Evolutionary conservation across 108 stramenopile genomes (phyloP), one percentile per base, ranked within the genome.

Genomic region (Nitzschia putrida): DNA sequence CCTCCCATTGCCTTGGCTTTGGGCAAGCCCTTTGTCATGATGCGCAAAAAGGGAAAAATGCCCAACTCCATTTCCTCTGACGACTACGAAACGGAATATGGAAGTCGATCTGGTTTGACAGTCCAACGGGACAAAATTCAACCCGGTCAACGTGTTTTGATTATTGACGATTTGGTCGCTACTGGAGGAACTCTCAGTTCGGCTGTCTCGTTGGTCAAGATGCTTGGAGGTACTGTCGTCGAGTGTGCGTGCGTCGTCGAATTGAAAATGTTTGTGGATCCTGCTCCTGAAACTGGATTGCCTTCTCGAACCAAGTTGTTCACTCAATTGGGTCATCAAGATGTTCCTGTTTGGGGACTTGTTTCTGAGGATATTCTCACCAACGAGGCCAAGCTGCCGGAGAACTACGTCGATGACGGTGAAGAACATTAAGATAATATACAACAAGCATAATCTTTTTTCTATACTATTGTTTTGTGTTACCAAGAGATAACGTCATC

Each of bases 121-220:
- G 88, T 98, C 4, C 96, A 96, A 72, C 68, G 82, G 20, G 92
- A 87, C 56, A 96, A 94, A 59, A 90, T 97, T 37, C 70, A 78
- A 61, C 49, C 85, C 44, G 96, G 96, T 22, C 73, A 95, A 40
- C 82, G 90, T 41, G 97, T 98, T 6, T 82, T 99, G 57, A 87
- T 99, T 42, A 91, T 99, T 72, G 98, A 99, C 74, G 98, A 99
- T 71, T 80, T 99, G 66, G 96, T 99, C 9, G 98, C 98, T 5
- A 99, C 98, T 8, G 98, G 98, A 22, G 98, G 98, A 23, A 99
- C 97, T n/a, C 72, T 93, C 44, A 63, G 72, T 11, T 84, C 84
- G 52, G 89, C 90, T 13, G 85, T 95, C 69, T 69, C 75, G 18
- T 69, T 91, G 47, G 90, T 95, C 7, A 87, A 95, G 69, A 76